Percentiles rank a stretch among this genome's conserved stretches.
These are phyloP conservation scores for Penicillium sclerotiorum DNA, from an alignment of 2,329 filamentous ascomycete genomes.

Conservation along the genomic window DNA sequence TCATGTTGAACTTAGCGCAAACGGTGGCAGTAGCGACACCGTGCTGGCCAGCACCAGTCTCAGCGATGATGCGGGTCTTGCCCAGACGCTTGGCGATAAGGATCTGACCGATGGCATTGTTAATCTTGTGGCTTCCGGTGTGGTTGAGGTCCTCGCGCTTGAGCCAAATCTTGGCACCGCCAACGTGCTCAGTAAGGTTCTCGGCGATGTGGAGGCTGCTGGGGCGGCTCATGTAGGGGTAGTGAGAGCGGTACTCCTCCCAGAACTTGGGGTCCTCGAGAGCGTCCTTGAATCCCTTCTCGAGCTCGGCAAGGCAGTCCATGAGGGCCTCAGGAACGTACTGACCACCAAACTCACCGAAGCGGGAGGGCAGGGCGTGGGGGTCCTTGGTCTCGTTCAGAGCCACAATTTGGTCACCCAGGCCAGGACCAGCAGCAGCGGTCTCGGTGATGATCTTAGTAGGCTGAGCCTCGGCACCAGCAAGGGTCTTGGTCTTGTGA, in stretches of 20 bases:
- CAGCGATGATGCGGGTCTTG: constrained; percentile 96
- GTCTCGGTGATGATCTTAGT: constrained; percentile 67
- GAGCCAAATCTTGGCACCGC: constrained; percentile 94
- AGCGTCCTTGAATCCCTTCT: constrained; percentile 86
- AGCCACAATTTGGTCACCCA: constrained; percentile 82
- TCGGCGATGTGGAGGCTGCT: constrained; percentile 89
- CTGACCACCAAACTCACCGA: constrained; percentile 95
- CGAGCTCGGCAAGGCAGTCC: constrained; percentile 90
- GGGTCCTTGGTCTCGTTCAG: constrained; percentile 66
- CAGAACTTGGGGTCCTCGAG: constrained; percentile 89
- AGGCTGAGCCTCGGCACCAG: constrained; percentile 52
- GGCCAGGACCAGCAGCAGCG: constrained; percentile 62
- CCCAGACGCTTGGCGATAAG: constrained; percentile 82
- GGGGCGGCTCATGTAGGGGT: constrained; percentile 94
- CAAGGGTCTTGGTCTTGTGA: constrained; percentile 60
- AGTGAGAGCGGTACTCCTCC: constrained; percentile 95
- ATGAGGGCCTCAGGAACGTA: constrained; percentile 97
- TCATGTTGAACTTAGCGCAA: constrained; percentile 97
- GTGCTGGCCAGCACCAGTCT: constrained; percentile 96
- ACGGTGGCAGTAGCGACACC: constrained; percentile 97
- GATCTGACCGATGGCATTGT: constrained; percentile 94
- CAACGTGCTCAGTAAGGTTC: constrained; percentile 82
- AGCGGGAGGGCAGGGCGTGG: constrained; percentile 74
- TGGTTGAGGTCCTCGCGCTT: constrained; percentile 98
- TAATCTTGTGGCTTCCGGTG: constrained; percentile 98